These are phyloP conservation scores for Emmonsia crescens DNA, from an alignment of 2,329 filamentous ascomycete genomes.

Conservation along the genomic window DNA sequence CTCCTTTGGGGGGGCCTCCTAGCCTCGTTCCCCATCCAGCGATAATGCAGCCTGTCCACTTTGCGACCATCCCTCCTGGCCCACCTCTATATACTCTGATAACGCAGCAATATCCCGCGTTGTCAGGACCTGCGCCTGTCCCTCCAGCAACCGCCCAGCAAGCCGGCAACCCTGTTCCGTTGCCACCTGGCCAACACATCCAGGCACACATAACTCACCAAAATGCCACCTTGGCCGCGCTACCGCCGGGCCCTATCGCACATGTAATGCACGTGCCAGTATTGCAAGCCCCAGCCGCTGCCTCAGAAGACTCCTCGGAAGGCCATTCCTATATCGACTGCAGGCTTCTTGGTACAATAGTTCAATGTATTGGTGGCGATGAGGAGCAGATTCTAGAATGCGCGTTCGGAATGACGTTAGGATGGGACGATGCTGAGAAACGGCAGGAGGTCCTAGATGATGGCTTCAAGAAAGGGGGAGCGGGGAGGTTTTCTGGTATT, in stretches of 20 bases:
- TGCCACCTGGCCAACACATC: background rate
- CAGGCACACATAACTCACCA: background rate
- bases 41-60: background rate
- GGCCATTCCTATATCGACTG: slow-evolving; percentile 4
- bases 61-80: background rate
- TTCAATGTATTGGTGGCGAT: slow-evolving; percentile 17
- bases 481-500: slow-evolving; percentile 20
- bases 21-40: background rate
- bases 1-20: background rate
- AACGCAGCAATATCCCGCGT: background rate
- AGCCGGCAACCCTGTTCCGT: background rate
- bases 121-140: background rate
- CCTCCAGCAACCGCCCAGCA: background rate
- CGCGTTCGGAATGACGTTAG: slow-evolving; percentile 19
- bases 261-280: background rate
- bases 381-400: slow-evolving; percentile 19
- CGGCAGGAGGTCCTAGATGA: slow-evolving; percentile 18
- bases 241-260: background rate
- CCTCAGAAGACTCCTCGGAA: background rate
- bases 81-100: background rate
- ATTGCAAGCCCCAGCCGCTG: background rate
- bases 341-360: slow-evolving; percentile 17
- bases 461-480: slow-evolving; percentile 20
- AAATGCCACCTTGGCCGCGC: background rate
- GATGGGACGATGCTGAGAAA: slow-evolving; percentile 16